Evolutionary conservation across 2,329 filamentous ascomycete genomes (phyloP).

Genomic region (Monilinia laxa): DNA sequence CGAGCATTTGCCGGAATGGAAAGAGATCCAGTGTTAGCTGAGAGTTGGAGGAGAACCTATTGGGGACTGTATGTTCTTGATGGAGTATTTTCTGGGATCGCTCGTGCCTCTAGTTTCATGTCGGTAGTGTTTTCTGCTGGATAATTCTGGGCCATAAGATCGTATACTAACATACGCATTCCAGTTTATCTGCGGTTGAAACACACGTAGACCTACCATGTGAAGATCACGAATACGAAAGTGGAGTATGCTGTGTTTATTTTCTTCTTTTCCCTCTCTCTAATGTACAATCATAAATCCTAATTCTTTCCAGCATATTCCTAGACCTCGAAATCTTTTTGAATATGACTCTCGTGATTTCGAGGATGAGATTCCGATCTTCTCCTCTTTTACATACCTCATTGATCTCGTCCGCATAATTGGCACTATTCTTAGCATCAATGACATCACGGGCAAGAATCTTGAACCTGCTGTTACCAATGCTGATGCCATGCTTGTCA

Average conservation of each 20-base stretch:
- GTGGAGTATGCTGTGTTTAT: constrained; percentile 40
- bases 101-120: constrained; percentile 33
- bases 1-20: constrained; percentile 51
- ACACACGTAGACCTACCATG: constrained; percentile 44
- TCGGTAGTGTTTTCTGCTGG: constrained; percentile 16
- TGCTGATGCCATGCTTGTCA: constrained; percentile 43
- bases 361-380: constrained; percentile 40
- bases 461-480: constrained; percentile 38
- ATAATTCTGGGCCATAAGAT: background rate
- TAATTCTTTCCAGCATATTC: constrained; percentile 40
- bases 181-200: constrained; percentile 36
- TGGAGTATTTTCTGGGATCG: constrained; percentile 31
- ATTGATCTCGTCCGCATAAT: constrained; percentile 43
- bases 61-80: constrained; percentile 44
- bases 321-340: constrained; percentile 39
- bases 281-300: constrained; percentile 8
- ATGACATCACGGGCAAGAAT: constrained; percentile 34
- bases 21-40: constrained; percentile 42
- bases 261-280: constrained; percentile 20
- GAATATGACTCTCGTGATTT: constrained; percentile 43
- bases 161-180: background rate
- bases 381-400: constrained; percentile 44
- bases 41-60: constrained; percentile 46
- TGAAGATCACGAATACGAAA: constrained; percentile 45
- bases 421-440: constrained; percentile 40